Evolutionary conservation across 2,329 filamentous ascomycete species (phyloP), one percentile per base, ranked within the genome.

Genomic region (Pseudogymnoascus sp.): DNA sequence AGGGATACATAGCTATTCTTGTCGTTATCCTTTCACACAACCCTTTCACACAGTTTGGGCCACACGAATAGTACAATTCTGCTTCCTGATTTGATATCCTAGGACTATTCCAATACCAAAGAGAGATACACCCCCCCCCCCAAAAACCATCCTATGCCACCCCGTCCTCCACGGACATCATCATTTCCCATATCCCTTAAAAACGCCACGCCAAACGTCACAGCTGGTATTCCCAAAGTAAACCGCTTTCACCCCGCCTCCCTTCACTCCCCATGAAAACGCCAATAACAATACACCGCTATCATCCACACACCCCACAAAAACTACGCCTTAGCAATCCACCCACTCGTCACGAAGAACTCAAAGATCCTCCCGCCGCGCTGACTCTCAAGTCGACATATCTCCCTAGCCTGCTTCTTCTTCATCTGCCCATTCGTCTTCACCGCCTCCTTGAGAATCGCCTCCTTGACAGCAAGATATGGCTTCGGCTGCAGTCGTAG

Each of bases 391-490:
- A 98, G 83, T 74, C 87, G 77, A 73, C 90, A 93, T 25, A 98
- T 88, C 73, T 96, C 90, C 73, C 89, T 90, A 1, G 92, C 92
- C 70, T 93, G 88, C 78, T 97, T 98, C 83, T 95, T 96, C 81
- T 96, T 98, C 6, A 99, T 78, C 11, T 83, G 85, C 0, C 95
- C 95, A 65, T 95, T 93, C 65, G 88, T 87, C 77, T 93, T 95
- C 74, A 96, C 85, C 0, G 93, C 91, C 74, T 98, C 93, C 71
- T 91, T 90, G 62, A 98, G 77, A n/a, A 98, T 81, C 66, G 90
- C 87, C 75, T 97, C 92, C 77, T 99, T 99, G 76, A 98, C 92
- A 73, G 92, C 92, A 4, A 97, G 77, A 75, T 97, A 99, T 1
- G 95, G 91, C 78, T 99, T 99, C 0, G 95, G 95, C 75, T 95